phyloP scores from a whole-genome alignment of 495 filamentous ascomycete genomes.

The Neurospora sp. region DNA sequence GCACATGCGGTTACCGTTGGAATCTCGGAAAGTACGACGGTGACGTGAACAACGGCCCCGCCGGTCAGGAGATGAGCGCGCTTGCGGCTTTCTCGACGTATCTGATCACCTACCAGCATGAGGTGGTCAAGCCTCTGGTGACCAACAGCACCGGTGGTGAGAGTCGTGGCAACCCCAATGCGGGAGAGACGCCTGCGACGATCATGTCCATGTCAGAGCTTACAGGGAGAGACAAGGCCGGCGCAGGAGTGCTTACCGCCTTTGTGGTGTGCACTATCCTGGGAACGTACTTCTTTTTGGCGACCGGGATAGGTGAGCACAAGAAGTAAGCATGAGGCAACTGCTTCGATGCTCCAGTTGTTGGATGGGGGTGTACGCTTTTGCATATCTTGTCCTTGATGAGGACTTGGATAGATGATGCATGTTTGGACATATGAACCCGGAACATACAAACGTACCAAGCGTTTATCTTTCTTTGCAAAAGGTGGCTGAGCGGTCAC shows the following conservation, averaged over 20 bases:
- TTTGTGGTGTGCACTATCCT: slow-evolving; percentile 24
- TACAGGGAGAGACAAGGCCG: slow-evolving; percentile 44
- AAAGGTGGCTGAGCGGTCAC: neutral
- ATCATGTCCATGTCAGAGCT: slow-evolving; percentile 11
- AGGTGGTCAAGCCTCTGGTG: slow-evolving; percentile 36
- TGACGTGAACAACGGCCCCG: slow-evolving; percentile 28
- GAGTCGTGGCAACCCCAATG: slow-evolving; percentile 58
- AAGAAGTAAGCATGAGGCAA: neutral
- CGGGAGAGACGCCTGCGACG: slow-evolving; percentile 32
- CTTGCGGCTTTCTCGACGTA: slow-evolving; percentile 51
- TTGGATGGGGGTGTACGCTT: neutral
- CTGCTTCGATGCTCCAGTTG: neutral
- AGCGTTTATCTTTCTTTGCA: neutral
- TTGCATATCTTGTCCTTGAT: neutral
- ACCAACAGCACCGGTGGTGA: slow-evolving; percentile 61
- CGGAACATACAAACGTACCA: neutral
- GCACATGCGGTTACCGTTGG: slow-evolving; percentile 62
- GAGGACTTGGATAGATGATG: neutral
- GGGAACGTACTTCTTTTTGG: neutral
- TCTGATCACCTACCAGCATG: slow-evolving; percentile 21
- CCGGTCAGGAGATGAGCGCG: slow-evolving; percentile 62
- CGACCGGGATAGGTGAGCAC: neutral
- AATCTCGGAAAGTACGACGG: slow-evolving; percentile 39
- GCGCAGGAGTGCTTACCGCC: slow-evolving; percentile 49
- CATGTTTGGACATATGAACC: neutral